These are phyloP conservation scores for Trichopus zeylanicus DNA, from an alignment of 116 monocot species.

Conservation along the genomic window DNA sequence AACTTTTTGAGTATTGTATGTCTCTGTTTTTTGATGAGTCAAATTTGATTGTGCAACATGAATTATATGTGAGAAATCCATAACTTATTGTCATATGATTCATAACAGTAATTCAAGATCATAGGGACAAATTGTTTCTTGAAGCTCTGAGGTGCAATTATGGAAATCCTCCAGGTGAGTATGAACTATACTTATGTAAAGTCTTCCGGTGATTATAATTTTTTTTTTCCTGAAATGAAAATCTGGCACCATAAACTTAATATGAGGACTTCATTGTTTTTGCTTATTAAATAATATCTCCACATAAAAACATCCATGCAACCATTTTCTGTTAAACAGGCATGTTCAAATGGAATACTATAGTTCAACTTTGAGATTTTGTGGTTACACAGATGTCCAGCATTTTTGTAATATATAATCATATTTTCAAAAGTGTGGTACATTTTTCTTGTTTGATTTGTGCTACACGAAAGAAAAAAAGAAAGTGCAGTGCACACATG, in stretches of 20 bases:
- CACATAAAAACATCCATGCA: no score
- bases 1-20: conserved; percentile 42
- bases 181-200: conserved; percentile 8
- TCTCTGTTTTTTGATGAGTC: background rate
- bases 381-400: no score
- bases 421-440: no score
- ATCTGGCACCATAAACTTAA: background rate
- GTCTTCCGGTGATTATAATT: background rate
- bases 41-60: background rate
- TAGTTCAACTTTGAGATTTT: no score
- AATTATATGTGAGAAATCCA: background rate
- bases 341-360: no score
- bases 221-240: background rate
- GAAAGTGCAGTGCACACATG: no score
- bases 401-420: no score
- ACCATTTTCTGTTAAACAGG: no score
- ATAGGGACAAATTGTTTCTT: conserved; percentile 28
- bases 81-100: background rate
- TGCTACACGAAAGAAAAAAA: no score
- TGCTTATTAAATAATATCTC: no score
- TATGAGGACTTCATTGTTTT: background rate
- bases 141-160: conserved; percentile 29
- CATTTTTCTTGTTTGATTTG: no score
- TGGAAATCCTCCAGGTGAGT: conserved; percentile 21
- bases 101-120: conserved; percentile 33